Percentiles rank a stretch among this genome's conserved stretches.
phyloP scores from a whole-genome alignment of 1,139 yeast species.

The Candida gigantensis region DNA sequence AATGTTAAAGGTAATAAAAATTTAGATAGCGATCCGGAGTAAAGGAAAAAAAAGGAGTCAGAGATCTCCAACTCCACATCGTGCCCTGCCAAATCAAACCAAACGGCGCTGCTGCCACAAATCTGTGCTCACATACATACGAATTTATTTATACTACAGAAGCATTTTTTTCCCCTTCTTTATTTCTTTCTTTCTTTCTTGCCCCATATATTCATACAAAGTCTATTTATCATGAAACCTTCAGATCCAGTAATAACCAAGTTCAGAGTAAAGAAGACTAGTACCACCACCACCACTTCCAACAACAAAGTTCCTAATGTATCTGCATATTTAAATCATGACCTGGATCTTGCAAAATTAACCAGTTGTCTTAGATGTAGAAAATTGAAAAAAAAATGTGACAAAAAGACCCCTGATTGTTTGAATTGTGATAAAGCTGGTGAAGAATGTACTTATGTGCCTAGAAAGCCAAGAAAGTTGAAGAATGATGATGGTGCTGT shows the following conservation, averaged over 20 bases:
- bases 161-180: too few relatives aligned
- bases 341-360: slow-evolving; percentile 7
- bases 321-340: neutral
- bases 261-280: slow-evolving; percentile 10
- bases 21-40: too few relatives aligned
- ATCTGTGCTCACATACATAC: too few relatives aligned
- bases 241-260: slow-evolving; percentile 8
- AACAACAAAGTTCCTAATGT: neutral
- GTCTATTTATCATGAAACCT: too few relatives aligned
- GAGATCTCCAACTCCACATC: too few relatives aligned
- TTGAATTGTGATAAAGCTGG: slow-evolving; percentile 40
- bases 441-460: slow-evolving; percentile 45
- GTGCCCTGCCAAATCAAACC: too few relatives aligned
- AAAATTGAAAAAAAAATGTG: slow-evolving; percentile 50
- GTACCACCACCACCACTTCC: too few relatives aligned
- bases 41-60: too few relatives aligned
- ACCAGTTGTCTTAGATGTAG: slow-evolving; percentile 24
- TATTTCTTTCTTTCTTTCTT: neutral
- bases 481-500: slow-evolving; percentile 4
- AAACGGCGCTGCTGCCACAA: too few relatives aligned
- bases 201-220: neutral
- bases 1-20: too few relatives aligned
- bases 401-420: slow-evolving; percentile 47
- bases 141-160: too few relatives aligned
- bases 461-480: slow-evolving; percentile 28